These are phyloP conservation scores for Metschnikowia gelsemii DNA, from an alignment of 805 yeast species.

Conservation along the genomic window DNA sequence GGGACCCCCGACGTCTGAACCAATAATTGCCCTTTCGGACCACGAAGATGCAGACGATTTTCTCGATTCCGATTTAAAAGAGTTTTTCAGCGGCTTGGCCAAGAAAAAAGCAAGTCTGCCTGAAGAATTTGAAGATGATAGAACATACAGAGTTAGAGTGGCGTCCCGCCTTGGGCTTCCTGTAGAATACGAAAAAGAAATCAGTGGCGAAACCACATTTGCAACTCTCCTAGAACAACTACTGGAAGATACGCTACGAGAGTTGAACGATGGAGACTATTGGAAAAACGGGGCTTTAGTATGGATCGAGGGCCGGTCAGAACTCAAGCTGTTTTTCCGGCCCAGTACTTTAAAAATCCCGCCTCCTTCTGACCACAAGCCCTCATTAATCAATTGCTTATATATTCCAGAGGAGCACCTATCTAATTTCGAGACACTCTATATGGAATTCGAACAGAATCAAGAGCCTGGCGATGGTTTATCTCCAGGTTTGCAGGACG, in stretches of 20 bases:
- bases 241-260: constrained; percentile 11
- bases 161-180: constrained; percentile 26
- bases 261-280: constrained; percentile 8
- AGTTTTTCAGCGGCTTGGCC: constrained; percentile 19
- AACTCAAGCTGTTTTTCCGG: constrained; percentile 38
- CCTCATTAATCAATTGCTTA: constrained; percentile 21
- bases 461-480: constrained; percentile 9
- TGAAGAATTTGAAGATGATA: constrained; percentile 1
- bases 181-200: constrained; percentile 28
- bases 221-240: constrained; percentile 9
- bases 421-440: constrained; percentile 24
- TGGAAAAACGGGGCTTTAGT: constrained; percentile 24
- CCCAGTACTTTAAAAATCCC: constrained; percentile 40
- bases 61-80: constrained; percentile 19
- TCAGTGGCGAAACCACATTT: constrained; percentile 15
- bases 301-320: constrained; percentile 42
- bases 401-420: constrained; percentile 24
- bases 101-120: background rate
- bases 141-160: constrained; percentile 28
- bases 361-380: constrained; percentile 22
- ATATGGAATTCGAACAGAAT: constrained; percentile 30
- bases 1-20: background rate
- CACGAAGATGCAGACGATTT: constrained; percentile 6
- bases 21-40: background rate
- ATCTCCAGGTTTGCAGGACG: constrained; percentile 5